These are phyloP conservation scores for Hymenochaete sp. DNA, from an alignment of 1,284 basidiomycete genomes.

Conservation along the genomic window DNA sequence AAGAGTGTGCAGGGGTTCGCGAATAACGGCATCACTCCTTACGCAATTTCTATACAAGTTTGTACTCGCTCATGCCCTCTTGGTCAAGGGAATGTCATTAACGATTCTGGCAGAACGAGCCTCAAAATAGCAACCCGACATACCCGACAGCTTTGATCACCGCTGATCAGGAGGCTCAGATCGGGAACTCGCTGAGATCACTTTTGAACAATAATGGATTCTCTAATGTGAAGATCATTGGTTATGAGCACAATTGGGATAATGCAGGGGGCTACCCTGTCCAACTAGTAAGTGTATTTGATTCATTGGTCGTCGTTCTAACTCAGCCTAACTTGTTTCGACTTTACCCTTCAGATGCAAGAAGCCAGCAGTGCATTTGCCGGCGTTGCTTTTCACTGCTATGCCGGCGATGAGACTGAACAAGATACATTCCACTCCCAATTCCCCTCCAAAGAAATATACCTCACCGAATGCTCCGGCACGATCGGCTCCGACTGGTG, in stretches of 20 bases:
- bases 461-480: conserved; percentile 47
- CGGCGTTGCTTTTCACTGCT: conserved; percentile 46
- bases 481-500: conserved; percentile 61
- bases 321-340: not conserved
- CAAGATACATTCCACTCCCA: conserved; percentile 38
- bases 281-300: conserved; percentile 26
- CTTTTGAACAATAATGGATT: conserved; percentile 44
- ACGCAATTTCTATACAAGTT: conserved; percentile 41
- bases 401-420: conserved; percentile 32
- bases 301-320: not conserved
- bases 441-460: conserved; percentile 41
- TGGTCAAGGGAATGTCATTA: not conserved
- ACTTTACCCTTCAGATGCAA: conserved; percentile 33
- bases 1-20: conserved; percentile 46
- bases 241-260: conserved; percentile 48
- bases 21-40: conserved; percentile 38
- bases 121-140: conserved; percentile 42
- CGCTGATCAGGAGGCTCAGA: conserved; percentile 35
- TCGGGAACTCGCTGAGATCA: conserved; percentile 36
- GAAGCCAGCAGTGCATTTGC: conserved; percentile 37
- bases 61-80: not conserved
- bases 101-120: conserved; percentile 32
- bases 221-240: conserved; percentile 38
- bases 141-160: conserved; percentile 43
- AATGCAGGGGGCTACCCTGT: conserved; percentile 39